Conservation (phyloP, 352 stramenopile species). For the Blastocystis sp. region DNA sequence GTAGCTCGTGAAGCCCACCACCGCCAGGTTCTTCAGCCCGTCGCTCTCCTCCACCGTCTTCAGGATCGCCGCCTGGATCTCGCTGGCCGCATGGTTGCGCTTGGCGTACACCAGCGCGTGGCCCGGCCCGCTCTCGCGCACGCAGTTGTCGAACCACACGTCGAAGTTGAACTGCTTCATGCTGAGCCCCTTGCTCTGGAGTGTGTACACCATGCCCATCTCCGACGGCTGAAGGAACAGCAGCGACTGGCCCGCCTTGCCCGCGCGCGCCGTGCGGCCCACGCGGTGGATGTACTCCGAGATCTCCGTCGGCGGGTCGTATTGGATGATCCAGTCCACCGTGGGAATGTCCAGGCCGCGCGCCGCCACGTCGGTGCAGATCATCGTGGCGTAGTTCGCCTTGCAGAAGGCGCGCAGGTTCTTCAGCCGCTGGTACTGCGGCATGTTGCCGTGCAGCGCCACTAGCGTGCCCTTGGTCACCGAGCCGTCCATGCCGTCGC, state of each 20-base stretch:
- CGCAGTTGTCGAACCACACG: conserved; percentile 56
- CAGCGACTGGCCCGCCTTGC: conserved; percentile 84
- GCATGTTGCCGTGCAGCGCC: conserved; percentile 52
- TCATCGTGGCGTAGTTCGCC: conserved; percentile 71
- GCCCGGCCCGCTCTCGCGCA: conserved; percentile 32
- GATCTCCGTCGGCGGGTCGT: conserved; percentile 84
- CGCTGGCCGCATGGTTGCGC: conserved; percentile 56
- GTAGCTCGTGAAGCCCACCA: conserved; percentile 86
- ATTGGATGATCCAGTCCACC: conserved; percentile 88
- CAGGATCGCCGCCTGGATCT: conserved; percentile 46
- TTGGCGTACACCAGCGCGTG: conserved; percentile 60
- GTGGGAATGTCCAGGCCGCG: conserved; percentile 81
- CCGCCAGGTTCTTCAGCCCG: conserved; percentile 81
- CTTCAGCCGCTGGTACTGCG: conserved; percentile 50
- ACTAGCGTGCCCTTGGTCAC: conserved; percentile 18
- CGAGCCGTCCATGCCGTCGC: conserved; percentile 24
- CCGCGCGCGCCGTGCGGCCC: conserved; percentile 66
- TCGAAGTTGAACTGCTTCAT: conserved; percentile 76
- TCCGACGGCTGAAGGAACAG: conserved; percentile 95
- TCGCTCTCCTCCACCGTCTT: conserved; percentile 28
- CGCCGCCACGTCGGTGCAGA: conserved; percentile 73
- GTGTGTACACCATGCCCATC: conserved; percentile 86
- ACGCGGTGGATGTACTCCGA: conserved; percentile 82
- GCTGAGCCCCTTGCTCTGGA: conserved; percentile 83
- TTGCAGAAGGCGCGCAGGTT: conserved; percentile 58